These are phyloP conservation scores for Lepraria neglecta DNA, from an alignment of 495 filamentous ascomycete genomes.

Conservation along the genomic window DNA sequence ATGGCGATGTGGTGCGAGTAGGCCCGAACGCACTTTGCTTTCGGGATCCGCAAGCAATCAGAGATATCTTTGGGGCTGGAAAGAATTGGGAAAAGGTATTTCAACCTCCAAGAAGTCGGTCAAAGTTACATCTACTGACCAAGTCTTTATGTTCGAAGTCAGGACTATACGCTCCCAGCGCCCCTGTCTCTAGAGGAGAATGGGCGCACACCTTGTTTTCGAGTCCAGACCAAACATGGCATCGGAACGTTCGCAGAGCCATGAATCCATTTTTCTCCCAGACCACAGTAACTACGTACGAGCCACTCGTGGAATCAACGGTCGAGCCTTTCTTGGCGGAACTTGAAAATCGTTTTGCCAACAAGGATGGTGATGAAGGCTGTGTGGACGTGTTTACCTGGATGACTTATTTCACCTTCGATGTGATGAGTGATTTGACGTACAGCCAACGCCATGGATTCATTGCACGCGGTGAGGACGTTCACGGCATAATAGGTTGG, in stretches of 20 bases:
- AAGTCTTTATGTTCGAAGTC: conserved; percentile 42
- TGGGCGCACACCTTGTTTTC: conserved; percentile 70
- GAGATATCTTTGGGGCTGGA: conserved; percentile 72
- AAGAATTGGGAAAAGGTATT: conserved; percentile 70
- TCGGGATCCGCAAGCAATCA: conserved; percentile 59
- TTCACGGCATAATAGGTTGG: conserved; percentile 46
- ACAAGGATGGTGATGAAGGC: conserved; percentile 33
- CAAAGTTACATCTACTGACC: background rate
- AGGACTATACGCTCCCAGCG: conserved; percentile 64
- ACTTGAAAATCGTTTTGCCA: conserved; percentile 54
- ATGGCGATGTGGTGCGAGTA: conserved; percentile 65
- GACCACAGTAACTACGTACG: conserved; percentile 63
- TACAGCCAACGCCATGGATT: conserved; percentile 62
- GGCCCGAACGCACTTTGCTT: conserved; percentile 65
- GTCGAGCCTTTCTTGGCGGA: conserved; percentile 56
- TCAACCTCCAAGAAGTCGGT: too few relatives aligned
- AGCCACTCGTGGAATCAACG: conserved; percentile 66
- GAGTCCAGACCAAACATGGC: conserved; percentile 66
- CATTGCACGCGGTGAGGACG: conserved; percentile 50
- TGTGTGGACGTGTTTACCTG: conserved; percentile 62
- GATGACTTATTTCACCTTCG: conserved; percentile 76
- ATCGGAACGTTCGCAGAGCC: conserved; percentile 60
- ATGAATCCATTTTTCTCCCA: conserved; percentile 70
- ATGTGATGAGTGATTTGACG: conserved; percentile 61
- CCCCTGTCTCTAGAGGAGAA: conserved; percentile 56